Percentiles rank a stretch among this genome's conserved stretches.
phyloP scores from a whole-genome alignment of 225 moss, liverwort and hornwort genomes.

The Pleurozium schreberi region DNA sequence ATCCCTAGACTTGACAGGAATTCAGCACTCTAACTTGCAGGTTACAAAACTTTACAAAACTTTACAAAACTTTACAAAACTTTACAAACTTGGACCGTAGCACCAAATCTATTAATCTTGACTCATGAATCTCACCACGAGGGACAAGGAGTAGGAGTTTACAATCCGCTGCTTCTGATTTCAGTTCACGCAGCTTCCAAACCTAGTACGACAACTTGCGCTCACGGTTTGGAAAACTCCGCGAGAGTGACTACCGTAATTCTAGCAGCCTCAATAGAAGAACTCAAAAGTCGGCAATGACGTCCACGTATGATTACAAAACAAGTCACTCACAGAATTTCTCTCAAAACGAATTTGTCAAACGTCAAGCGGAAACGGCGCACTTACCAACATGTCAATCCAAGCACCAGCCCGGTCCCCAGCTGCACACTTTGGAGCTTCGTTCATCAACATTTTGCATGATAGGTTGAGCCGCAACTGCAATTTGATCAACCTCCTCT shows the following conservation, averaged over 20 bases:
- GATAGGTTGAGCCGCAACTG: neutral
- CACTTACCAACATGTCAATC: slow-evolving; percentile 1
- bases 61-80: neutral
- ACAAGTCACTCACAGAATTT: neutral
- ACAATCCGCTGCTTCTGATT: neutral
- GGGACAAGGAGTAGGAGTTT: neutral
- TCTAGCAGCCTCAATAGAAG: too few relatives aligned
- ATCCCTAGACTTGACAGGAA: neutral
- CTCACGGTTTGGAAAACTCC: neutral
- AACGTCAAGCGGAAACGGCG: neutral
- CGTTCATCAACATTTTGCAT: neutral
- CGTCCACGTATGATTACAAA: neutral
- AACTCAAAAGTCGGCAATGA: neutral
- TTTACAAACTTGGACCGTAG: neutral
- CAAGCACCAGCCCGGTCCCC: neutral
- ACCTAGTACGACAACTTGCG: neutral
- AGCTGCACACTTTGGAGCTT: neutral
- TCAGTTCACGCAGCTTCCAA: neutral
- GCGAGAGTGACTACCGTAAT: neutral
- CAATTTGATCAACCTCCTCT: neutral
- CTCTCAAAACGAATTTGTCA: neutral
- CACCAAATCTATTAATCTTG: too few relatives aligned
- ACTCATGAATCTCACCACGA: neutral
- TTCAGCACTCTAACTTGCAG: neutral
- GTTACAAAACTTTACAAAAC: neutral